Percentiles rank a stretch among this genome's conserved stretches.
Evolutionary conservation across 164 flowering plant species (phyloP).

Genomic region (Echeveria elegans): DNA sequence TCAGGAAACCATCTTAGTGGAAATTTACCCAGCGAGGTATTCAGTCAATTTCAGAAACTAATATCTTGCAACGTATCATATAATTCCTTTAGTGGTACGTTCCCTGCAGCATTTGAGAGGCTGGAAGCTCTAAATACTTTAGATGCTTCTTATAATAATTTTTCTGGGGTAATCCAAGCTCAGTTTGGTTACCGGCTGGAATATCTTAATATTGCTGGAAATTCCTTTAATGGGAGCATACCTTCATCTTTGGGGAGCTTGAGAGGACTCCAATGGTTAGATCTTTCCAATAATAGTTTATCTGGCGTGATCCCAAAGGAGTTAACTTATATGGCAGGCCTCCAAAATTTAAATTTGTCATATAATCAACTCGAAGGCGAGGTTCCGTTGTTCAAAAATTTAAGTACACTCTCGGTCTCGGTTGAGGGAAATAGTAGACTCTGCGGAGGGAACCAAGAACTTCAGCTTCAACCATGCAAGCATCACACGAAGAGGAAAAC

Average conservation of each 20-base stretch:
- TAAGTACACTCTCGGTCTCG: background rate
- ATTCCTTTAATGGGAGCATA: conserved; percentile 1
- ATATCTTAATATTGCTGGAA: background rate
- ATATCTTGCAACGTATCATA: background rate
- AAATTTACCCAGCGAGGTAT: background rate
- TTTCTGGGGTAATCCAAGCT: background rate
- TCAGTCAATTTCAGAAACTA: background rate
- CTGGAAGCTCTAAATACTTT: background rate
- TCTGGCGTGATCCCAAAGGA: conserved; percentile 5
- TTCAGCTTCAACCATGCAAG: background rate
- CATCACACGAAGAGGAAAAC: background rate
- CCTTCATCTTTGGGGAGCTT: conserved; percentile 1
- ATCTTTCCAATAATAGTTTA: conserved; percentile 4
- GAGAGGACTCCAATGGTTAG: background rate
- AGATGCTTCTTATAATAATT: background rate
- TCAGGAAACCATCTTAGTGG: background rate
- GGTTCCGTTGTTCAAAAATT: conserved; percentile 5
- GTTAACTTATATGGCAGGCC: background rate
- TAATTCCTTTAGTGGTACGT: background rate
- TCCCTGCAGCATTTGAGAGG: background rate
- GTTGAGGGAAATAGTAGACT: background rate
- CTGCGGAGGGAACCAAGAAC: conserved; percentile 5
- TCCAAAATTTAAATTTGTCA: background rate
- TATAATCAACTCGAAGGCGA: conserved; percentile 7
- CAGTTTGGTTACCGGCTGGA: background rate